Conservation (phyloP, 2,329 filamentous ascomycete species). For the Colletotrichum higginsianum region DNA sequence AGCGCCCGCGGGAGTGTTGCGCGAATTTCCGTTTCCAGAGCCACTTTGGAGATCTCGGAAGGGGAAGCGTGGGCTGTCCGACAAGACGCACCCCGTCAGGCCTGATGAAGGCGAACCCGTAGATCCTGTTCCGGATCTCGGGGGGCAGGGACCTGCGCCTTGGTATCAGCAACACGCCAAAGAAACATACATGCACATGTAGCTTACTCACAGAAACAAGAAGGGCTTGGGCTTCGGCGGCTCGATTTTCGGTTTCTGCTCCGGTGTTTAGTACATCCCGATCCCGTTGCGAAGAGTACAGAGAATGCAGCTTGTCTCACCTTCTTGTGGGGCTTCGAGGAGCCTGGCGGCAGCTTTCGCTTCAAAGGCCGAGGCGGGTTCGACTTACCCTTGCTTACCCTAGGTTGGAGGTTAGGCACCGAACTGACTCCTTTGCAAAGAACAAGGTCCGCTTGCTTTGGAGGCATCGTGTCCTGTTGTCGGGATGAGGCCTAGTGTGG, state of each 20-base stretch:
- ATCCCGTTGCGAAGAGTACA: rapidly evolving
- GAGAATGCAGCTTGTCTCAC: not conserved
- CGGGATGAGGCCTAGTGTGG: not conserved
- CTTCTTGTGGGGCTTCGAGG: not conserved
- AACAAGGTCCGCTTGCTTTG: not conserved
- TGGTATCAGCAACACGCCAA: not conserved
- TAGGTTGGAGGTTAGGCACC: not conserved
- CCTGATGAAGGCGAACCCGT: not conserved
- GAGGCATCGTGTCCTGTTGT: not conserved
- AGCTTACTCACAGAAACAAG: not conserved
- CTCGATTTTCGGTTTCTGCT: not conserved
- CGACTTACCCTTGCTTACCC: not conserved
- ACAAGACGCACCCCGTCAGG: not conserved
- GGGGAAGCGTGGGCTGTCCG: not conserved
- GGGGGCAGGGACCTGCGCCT: not conserved
- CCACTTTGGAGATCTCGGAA: not conserved
- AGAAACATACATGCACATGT: not conserved
- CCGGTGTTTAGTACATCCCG: not conserved
- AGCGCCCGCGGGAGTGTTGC: not conserved
- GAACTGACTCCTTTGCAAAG: not conserved
- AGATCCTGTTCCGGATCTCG: not conserved
- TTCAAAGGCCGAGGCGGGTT: not conserved
- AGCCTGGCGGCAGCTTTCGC: not conserved
- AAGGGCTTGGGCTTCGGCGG: not conserved
- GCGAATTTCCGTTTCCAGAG: constrained; percentile 1